Base-by-base conservation (phyloP, 2,329 filamentous ascomycete species). In the Alternaria burnsii region DNA sequence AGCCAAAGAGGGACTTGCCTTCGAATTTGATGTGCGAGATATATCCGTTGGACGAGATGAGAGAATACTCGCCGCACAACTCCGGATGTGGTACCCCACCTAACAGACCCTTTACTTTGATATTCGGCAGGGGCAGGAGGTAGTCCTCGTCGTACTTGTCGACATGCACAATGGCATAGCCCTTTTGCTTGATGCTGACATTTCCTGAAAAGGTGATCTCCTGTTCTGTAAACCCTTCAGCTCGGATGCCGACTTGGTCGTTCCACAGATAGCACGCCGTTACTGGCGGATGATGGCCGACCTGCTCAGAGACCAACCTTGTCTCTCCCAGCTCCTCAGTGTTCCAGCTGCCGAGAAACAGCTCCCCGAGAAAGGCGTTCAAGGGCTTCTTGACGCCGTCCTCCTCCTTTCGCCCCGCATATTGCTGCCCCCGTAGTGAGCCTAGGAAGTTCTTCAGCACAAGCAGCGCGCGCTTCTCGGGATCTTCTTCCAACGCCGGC, bases 401-500 rank as follows among this genome's bases (percentile, higher is more conserved):
- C 24, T 67, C 71, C 34, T 79, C 76, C 9, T 76, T 67, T n/a
- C 80, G 74, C 4, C 81, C 81, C 3, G 79, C 80, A 58, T 83
- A 84, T 54, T 83, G 81, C 65, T 85, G 83, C 9, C 81, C 79
- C 54, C 79, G 80, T 20, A 84, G 69, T 26, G 79, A 81, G 16
- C 79, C 77, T 24, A 85, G 71, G 62, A 84, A 85, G 76, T 82
- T 84, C 63, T 83, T 83, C 16, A 84, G 71, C 0, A 85, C 80
- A 9, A 82, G 76, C 9, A 85, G 69, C 6, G 81, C 78, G 10
- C 83, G 73, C 30, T 76, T 71, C 22, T 79, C 78, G 0, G 80
- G 73, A 34, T 79, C 76, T 11, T 71, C 52, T 61, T 81, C 81
- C 10, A 71, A 65, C 0, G 82, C 81, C 5, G 83, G 81, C 4